phyloP scores from a whole-genome alignment of 2,329 filamentous ascomycete genomes.

The Arthrobotrys sinensis region DNA sequence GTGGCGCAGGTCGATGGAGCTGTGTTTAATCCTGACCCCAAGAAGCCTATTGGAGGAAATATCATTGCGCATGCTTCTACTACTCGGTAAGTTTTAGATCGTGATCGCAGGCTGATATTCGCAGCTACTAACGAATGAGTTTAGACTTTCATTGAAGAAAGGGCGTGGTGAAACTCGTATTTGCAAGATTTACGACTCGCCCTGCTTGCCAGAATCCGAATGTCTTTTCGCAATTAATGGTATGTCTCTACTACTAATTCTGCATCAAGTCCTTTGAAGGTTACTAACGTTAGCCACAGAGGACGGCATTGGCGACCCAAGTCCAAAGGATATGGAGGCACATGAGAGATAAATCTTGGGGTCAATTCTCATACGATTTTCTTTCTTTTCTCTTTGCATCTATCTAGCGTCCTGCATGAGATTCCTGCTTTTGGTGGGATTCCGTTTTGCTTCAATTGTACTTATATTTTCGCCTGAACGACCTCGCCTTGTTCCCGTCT shows the following conservation, averaged over 20 bases:
- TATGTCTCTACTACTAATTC: constrained; percentile 34
- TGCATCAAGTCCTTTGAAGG: not conserved
- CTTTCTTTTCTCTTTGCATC: not conserved
- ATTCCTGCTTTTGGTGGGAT: not conserved
- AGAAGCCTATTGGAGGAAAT: constrained; percentile 98
- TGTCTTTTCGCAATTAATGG: constrained; percentile 92
- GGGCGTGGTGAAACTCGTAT: constrained; percentile 94
- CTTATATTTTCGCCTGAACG: constrained; percentile 13
- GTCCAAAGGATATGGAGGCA: constrained; percentile 94
- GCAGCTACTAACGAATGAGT: not conserved
- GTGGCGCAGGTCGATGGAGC: constrained; percentile 97
- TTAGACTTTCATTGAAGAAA: constrained; percentile 90
- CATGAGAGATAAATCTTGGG: constrained; percentile 69
- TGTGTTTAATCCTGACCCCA: constrained; percentile 99
- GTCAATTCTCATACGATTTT: not conserved
- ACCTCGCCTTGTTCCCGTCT: not conserved
- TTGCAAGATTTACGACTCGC: constrained; percentile 99
- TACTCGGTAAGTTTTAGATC: constrained; percentile 70
- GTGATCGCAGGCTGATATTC: not conserved
- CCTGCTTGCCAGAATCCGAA: constrained; percentile 95
- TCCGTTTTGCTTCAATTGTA: constrained; percentile 33
- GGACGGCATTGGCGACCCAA: constrained; percentile 95
- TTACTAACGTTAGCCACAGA: constrained; percentile 70
- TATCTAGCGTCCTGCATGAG: constrained; percentile 11
- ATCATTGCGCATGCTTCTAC: constrained; percentile 99